Evolutionary conservation across 2,329 filamentous ascomycete species (phyloP).

Genomic region (Anthostomella pinea): DNA sequence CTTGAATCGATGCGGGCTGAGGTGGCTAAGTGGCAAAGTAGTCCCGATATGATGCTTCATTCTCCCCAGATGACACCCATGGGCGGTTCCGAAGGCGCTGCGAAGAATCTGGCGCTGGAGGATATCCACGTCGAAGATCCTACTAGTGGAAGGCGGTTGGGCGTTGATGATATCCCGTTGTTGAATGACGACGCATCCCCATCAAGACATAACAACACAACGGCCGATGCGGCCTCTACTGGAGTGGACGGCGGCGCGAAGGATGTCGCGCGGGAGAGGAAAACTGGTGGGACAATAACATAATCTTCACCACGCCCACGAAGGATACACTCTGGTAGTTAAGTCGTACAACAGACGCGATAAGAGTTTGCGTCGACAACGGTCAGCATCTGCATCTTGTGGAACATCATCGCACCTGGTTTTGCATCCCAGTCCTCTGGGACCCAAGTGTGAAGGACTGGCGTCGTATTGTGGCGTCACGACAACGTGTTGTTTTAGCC

Average conservation of each 20-base stretch:
- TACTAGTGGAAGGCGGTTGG: constrained; percentile 23
- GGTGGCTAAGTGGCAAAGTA: constrained; percentile 81
- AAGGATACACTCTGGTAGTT: too few species aligned
- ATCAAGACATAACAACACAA: constrained; percentile 12
- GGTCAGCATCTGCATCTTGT: too few species aligned
- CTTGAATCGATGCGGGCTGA: constrained; percentile 85
- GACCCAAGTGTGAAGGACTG: too few species aligned
- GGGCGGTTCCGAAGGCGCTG: constrained; percentile 15
- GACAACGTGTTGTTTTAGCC: constrained; percentile 1
- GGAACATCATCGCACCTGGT: too few species aligned
- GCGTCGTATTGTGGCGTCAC: too few species aligned
- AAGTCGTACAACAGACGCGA: too few species aligned
- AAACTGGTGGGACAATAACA: constrained; percentile 23
- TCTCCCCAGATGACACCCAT: constrained; percentile 40
- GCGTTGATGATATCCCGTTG: constrained; percentile 56
- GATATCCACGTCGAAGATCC: constrained; percentile 26
- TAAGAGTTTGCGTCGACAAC: too few species aligned
- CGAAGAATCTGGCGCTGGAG: constrained; percentile 20
- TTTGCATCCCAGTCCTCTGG: too few species aligned
- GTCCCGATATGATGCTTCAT: constrained; percentile 45
- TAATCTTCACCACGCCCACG: constrained; percentile 4
- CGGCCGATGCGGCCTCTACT: constrained; percentile 31
- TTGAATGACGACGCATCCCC: constrained; percentile 51
- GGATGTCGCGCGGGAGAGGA: constrained; percentile 48
- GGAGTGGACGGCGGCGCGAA: constrained; percentile 44